Evolutionary conservation across 2,329 filamentous ascomycete genomes (phyloP), one percentile per base, ranked within the genome.

Genomic region (Talaromyces piceae): DNA sequence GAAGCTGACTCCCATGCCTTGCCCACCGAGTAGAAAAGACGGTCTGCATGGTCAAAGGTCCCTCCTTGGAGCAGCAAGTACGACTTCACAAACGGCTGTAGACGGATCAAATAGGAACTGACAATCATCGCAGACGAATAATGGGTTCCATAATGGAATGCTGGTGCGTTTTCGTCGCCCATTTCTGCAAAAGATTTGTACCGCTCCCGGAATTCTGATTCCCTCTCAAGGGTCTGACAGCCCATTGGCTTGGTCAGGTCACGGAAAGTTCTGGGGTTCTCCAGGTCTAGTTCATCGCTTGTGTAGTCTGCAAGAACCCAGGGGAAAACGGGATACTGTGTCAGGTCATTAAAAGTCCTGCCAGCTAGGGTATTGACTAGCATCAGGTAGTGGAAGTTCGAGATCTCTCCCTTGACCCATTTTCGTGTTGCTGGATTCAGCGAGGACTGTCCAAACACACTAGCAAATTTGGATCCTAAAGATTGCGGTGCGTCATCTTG

Each of bases 61-160:
- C 91, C 91, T n/a, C 93, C 93, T 67, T 98, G 93, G 1, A 98
- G 79, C 7, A 97, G 75, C 18, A 97, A 81, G 63, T 95, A 97
- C 0, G 93, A 95, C 60, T 97, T 89, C 22, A 96, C 91, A 65
- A 97, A 98, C 0, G 93, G 93, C 47, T 95, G 91, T 13, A 98
- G 77, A 16, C 93, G 86, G 61, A 98, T 96, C 37, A 98, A 78
- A 62, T 96, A 98, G 0, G 91, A 96, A 11, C 90, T 90, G 5
- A 98, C 93, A 53, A 95, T 96, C 93, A 97, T 98, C 6, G 93
- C 93, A 2, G 93, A 97, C 1, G 93, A 97, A 67, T 98, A 98
- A 66, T 98, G 94, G 0, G 94, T 98, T 16, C 93, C 93, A 59
- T 97, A 98, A 65, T 98, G 93, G 66, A 96, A 98, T 0, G 93